A percentile compares a stretch with the other conserved stretches of the same genome.
These are phyloP conservation scores for Dipteronia dyeriana DNA, from an alignment of 345 rosid species.

Conservation along the genomic window DNA sequence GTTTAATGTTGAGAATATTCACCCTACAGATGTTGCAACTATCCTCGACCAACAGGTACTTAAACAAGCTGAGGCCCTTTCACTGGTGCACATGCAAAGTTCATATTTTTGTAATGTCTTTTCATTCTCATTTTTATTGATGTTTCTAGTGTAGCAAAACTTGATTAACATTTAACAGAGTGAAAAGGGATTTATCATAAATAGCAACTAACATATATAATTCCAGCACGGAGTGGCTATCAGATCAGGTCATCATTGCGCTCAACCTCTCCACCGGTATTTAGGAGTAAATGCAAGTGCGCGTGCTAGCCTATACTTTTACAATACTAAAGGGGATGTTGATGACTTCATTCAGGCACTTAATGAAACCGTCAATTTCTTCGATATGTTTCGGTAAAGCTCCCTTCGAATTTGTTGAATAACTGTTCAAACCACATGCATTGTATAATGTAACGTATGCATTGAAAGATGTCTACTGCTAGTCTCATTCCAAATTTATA, in stretches of 20 bases:
- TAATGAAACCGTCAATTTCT: conserved; percentile 74
- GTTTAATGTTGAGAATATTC: conserved; percentile 79
- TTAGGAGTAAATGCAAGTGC: conserved; percentile 87
- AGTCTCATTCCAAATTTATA: no score
- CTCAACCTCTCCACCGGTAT: conserved; percentile 87
- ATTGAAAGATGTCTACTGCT: not conserved
- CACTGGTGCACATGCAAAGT: not conserved
- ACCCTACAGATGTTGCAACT: conserved; percentile 94
- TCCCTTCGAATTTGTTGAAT: not conserved
- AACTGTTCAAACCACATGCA: no score
- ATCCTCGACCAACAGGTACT: conserved; percentile 88
- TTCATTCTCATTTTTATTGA: not conserved
- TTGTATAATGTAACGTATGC: no score
- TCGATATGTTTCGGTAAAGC: conserved; percentile 64
- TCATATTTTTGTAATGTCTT: not conserved
- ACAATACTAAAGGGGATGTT: conserved; percentile 87
- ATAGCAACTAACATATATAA: conserved; percentile 12
- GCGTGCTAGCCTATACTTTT: conserved; percentile 91
- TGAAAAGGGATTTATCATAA: conserved; percentile 1
- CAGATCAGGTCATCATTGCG: conserved; percentile 97
- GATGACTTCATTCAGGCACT: conserved; percentile 72
- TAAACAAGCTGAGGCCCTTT: conserved; percentile 21
- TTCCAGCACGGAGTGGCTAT: conserved; percentile 96
- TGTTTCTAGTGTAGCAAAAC: not conserved
- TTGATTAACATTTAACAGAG: not conserved